These are phyloP conservation scores for Microthyrium microscopicum DNA, from an alignment of 2,329 filamentous ascomycete genomes.

Conservation along the genomic window DNA sequence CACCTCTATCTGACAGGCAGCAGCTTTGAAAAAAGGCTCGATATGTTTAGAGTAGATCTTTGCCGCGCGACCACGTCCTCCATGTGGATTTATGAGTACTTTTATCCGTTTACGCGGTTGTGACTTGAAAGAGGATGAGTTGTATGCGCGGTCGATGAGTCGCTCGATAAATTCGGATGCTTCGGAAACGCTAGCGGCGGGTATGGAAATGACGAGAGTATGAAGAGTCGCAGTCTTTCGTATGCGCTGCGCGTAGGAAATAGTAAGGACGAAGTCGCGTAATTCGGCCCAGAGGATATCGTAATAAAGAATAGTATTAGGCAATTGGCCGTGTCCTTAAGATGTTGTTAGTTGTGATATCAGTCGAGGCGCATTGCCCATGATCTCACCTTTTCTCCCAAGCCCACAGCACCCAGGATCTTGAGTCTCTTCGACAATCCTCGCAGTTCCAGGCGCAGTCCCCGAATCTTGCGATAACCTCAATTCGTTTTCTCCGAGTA, in stretches of 20 bases:
- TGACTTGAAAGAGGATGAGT: too few relatives aligned
- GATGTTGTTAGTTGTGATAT: neutral
- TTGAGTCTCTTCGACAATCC: too few relatives aligned
- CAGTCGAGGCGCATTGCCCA: neutral
- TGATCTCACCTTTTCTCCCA: too few relatives aligned
- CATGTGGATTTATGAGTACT: slow-evolving; percentile 79
- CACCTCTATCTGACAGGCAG: slow-evolving; percentile 59
- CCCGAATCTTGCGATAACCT: too few relatives aligned
- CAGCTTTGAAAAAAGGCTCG: slow-evolving; percentile 68
- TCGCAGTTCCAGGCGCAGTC: too few relatives aligned
- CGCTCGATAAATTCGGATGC: slow-evolving; percentile 48
- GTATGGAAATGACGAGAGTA: neutral
- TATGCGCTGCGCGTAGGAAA: slow-evolving; percentile 55
- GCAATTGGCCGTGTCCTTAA: too few relatives aligned
- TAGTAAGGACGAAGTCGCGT: slow-evolving; percentile 39
- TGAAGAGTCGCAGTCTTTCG: too few relatives aligned
- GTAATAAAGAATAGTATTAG: slow-evolving; percentile 50
- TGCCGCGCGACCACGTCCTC: slow-evolving; percentile 62
- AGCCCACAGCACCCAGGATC: too few relatives aligned
- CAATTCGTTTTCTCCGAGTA: too few relatives aligned
- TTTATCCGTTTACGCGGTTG: slow-evolving; percentile 63
- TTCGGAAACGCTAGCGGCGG: too few relatives aligned
- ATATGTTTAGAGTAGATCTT: slow-evolving; percentile 60
- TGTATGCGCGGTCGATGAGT: slow-evolving; percentile 57
- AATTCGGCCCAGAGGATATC: slow-evolving; percentile 69